Conservation (phyloP, 352 stramenopile genomes). For the Globisporangium echinulatum region DNA sequence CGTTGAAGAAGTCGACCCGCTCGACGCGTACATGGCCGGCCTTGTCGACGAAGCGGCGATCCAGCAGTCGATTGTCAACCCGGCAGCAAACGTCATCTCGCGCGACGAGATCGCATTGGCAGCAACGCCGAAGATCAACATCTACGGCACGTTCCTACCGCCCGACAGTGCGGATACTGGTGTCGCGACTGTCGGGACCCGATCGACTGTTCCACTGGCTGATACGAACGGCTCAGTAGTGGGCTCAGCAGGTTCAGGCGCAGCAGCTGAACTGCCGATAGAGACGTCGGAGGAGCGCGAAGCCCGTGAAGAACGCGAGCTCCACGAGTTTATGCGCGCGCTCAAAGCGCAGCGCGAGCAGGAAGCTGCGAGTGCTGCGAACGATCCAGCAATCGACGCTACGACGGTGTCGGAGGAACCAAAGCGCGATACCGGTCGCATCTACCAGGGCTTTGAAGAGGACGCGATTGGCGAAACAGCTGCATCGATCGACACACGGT, state of each 20-base stretch:
- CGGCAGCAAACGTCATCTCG: constrained; percentile 78
- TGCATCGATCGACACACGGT: constrained; percentile 65
- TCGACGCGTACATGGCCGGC: constrained; percentile 85
- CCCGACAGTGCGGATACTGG: neutral
- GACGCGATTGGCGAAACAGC: constrained; percentile 80
- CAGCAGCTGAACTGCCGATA: constrained; percentile 12
- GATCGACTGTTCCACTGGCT: too few species aligned
- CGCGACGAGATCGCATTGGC: constrained; percentile 64
- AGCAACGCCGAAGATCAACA: constrained; percentile 67
- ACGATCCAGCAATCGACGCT: constrained; percentile 1
- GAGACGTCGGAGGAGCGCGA: constrained; percentile 67
- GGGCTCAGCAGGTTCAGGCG: neutral
- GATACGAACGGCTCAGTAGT: neutral
- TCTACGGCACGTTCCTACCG: constrained; percentile 82
- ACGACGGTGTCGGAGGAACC: neutral
- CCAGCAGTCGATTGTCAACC: constrained; percentile 61
- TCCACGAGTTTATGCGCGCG: constrained; percentile 82
- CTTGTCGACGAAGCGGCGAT: constrained; percentile 73
- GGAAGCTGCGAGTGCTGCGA: constrained; percentile 23
- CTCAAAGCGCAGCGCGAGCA: constrained; percentile 69
- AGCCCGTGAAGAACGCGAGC: constrained; percentile 69
- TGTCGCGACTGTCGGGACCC: neutral
- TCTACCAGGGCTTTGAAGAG: constrained; percentile 84
- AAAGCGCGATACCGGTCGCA: constrained; percentile 46
- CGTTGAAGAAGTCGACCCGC: constrained; percentile 72